These are phyloP conservation scores for Xylariaceae sp. DNA, from an alignment of 2,329 filamentous ascomycete species.

Conservation along the genomic window DNA sequence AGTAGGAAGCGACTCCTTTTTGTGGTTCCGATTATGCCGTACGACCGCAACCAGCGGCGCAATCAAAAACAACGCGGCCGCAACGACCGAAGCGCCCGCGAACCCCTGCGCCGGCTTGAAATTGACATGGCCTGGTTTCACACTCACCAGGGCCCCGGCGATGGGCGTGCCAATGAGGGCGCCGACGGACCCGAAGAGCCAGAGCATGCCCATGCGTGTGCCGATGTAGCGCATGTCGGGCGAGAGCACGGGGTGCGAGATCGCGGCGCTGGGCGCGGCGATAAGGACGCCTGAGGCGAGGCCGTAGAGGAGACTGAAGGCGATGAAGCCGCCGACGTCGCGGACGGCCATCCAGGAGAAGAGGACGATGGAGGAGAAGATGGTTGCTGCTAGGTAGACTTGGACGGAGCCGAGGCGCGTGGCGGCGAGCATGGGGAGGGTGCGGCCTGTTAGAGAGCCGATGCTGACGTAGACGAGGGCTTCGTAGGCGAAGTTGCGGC, in stretches of 20 bases:
- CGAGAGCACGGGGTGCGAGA: conserved; percentile 18
- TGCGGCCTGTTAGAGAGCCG: conserved; percentile 52
- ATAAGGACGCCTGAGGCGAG: conserved; percentile 22
- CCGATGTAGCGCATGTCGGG: conserved; percentile 22
- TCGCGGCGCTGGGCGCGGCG: conserved; percentile 15
- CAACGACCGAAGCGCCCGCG: conserved; percentile 1
- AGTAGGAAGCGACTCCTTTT: neutral
- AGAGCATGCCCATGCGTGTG: conserved; percentile 25
- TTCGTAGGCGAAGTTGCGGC: conserved; percentile 6
- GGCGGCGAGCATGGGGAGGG: conserved; percentile 51
- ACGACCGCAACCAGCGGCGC: conserved; percentile 3
- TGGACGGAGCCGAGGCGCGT: conserved; percentile 49
- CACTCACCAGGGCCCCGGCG: neutral
- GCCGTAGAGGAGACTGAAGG: conserved; percentile 23
- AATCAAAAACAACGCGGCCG: conserved; percentile 6
- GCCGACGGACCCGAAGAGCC: conserved; percentile 5
- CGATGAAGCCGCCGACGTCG: conserved; percentile 18
- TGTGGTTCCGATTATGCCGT: neutral
- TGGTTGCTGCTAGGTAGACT: conserved; percentile 41
- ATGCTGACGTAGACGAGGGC: conserved; percentile 4
- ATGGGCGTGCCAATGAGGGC: conserved; percentile 2
- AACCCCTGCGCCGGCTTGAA: conserved; percentile 7
- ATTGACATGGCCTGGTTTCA: conserved; percentile 4
- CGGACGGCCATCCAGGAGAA: conserved; percentile 52
- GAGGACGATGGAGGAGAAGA: conserved; percentile 43